phyloP scores from a whole-genome alignment of 108 stramenopile species.

The Skeletonema marinoi region DNA sequence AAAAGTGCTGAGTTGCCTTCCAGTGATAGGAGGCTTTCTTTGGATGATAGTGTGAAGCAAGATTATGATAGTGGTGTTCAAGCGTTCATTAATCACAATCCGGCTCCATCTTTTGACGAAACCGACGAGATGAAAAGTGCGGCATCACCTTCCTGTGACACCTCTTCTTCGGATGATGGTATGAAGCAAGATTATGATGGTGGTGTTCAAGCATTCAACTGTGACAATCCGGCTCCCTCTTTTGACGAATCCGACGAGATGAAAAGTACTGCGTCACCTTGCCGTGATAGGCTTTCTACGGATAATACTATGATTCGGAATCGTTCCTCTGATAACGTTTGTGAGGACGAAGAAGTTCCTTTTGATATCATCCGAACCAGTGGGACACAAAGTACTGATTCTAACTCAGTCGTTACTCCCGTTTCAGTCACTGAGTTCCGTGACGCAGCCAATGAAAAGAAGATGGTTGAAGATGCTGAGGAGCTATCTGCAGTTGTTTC shows the following conservation, averaged over 20 bases:
- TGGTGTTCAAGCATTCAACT: background rate
- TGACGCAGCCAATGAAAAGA: no score
- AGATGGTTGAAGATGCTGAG: background rate
- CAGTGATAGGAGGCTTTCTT: background rate
- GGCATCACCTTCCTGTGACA: background rate
- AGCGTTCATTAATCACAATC: background rate
- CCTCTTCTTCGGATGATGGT: background rate
- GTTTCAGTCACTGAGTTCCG: background rate
- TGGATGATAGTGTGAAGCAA: background rate
- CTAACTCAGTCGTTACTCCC: background rate
- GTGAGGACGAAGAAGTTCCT: background rate
- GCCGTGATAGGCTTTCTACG: background rate
- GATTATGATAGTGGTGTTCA: background rate
- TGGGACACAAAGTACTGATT: background rate
- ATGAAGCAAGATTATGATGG: no score
- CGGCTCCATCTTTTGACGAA: background rate
- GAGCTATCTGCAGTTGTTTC: background rate
- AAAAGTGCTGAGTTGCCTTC: background rate
- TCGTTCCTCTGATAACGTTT: no score
- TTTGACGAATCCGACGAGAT: background rate
- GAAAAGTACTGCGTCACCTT: background rate
- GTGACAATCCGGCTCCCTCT: background rate
- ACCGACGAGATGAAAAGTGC: background rate
- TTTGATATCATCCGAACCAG: background rate
- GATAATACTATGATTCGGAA: background rate